Conservation (phyloP, 257 asterid genomes). For the Jaltomata sinuosa region DNA sequence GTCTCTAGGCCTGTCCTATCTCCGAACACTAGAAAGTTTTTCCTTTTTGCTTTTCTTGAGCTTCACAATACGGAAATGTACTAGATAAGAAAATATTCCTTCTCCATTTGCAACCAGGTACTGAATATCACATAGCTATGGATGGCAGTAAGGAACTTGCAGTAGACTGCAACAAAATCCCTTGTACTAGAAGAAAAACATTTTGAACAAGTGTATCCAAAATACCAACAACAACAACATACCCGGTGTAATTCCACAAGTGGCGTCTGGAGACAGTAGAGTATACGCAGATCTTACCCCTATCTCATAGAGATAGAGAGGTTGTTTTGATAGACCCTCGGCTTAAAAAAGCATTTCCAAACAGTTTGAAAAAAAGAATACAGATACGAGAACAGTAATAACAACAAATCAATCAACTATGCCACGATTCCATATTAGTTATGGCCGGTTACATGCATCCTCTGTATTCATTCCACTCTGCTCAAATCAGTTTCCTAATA, state of each 20-base stretch:
- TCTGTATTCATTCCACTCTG: background rate
- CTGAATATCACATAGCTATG: background rate
- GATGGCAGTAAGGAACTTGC: background rate
- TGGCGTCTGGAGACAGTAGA: no score
- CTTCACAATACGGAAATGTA: background rate
- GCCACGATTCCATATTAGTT: background rate
- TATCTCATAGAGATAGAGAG: no score
- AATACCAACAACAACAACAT: background rate
- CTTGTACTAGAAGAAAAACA: background rate
- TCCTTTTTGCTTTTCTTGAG: background rate
- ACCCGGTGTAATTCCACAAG: no score
- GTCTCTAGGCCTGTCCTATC: background rate
- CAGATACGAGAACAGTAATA: no score
- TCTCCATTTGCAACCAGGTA: background rate
- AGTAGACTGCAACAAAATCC: background rate
- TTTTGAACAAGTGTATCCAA: background rate
- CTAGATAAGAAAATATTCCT: background rate
- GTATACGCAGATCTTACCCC: no score
- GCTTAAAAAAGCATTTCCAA: no score
- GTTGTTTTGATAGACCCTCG: no score
- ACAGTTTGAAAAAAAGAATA: no score
- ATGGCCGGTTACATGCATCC: background rate
- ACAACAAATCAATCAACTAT: background rate
- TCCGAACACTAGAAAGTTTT: background rate
- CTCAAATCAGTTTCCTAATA: background rate